Evolutionary conservation across 768 basidiomycete genomes (phyloP), one percentile per base, ranked within the genome.

Genomic region (Porphyrellus cyaneotinctus): DNA sequence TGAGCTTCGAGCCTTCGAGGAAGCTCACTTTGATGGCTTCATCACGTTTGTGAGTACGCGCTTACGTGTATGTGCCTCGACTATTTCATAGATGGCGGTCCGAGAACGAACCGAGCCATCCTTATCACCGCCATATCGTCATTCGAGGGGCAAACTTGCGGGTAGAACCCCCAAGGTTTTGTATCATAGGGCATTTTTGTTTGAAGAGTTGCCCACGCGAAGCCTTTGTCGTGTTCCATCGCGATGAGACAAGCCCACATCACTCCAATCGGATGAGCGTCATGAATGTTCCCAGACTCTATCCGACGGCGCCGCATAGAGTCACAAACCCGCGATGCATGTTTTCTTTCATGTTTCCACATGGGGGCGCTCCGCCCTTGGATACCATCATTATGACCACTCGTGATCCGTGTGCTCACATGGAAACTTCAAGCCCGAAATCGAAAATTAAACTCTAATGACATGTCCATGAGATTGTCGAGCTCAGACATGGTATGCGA

Each of bases 311-410:
- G n/a, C n/a, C n/a, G n/a, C 35, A 36, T 36, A 17, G 35, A n/a
- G n/a, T n/a, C n/a, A 36, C 15, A 36, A 36, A 28, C 26, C 26
- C 26, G 26, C 26, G 26, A 28, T 28, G 26, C 26, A 28, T 28
- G 4, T 9, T 28, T 28, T 28, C 26, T 28, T 38, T 26, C 12
- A 14, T 45, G 17, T n/a, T n/a, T n/a, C n/a, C n/a, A n/a, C n/a
- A n/a, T n/a, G 8, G 32, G 1, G 18, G 11, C 39, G 39, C 23
- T 15, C 41, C 26, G 28, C 22, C 49, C 63, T 44, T 63, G 17
- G 24, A 41, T 51, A 64, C 62, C 63, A 63, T 65, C 62, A 62
- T 35, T 43, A 13, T 36, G 2, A 20, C 24, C 15, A 23, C 13
- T 8, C 18, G 2, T 28, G 9, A 28, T 9, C 4, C 9, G 15